phyloP scores from a whole-genome alignment of 331 rosid species.

The Prunus yedoensis region DNA sequence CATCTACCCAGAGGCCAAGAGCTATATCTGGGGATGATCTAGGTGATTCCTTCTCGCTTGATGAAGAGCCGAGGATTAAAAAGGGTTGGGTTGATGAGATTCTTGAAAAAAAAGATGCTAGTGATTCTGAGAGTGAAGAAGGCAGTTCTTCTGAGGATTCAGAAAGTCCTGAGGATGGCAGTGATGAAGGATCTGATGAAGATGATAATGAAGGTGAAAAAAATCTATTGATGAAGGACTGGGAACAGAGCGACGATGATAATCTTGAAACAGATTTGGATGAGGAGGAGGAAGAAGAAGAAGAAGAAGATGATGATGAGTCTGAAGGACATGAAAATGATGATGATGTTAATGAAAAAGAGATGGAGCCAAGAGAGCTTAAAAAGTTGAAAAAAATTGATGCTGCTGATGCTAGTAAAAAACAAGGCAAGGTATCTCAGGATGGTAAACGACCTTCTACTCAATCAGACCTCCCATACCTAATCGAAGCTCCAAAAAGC shows the following conservation, averaged over 20 bases:
- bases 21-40: constrained; percentile 92
- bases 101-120: constrained; percentile 58
- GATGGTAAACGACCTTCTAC: constrained; percentile 40
- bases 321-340: constrained; percentile 25
- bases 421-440: constrained; percentile 32
- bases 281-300: constrained; percentile 41
- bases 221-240: constrained; percentile 61
- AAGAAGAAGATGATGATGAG: constrained; percentile 28
- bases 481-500: constrained; percentile 86
- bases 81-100: constrained; percentile 87
- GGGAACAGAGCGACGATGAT: constrained; percentile 98
- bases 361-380: constrained; percentile 19
- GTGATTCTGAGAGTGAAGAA: constrained; percentile 58
- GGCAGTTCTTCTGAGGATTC: constrained; percentile 55
- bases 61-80: constrained; percentile 49
- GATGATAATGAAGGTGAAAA: constrained; percentile 35
- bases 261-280: constrained; percentile 44
- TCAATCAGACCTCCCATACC: constrained; percentile 64
- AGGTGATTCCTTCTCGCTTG: constrained; percentile 76
- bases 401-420: constrained; percentile 39
- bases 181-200: constrained; percentile 56
- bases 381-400: constrained; percentile 23
- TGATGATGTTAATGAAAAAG: constrained; percentile 29
- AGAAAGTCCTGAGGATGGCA: constrained; percentile 51
- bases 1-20: constrained; percentile 49